Evolutionary conservation across 495 filamentous ascomycete species (phyloP), one percentile per base, ranked within the genome.

Genomic region (Friedmanniomyces endolithicus): DNA sequence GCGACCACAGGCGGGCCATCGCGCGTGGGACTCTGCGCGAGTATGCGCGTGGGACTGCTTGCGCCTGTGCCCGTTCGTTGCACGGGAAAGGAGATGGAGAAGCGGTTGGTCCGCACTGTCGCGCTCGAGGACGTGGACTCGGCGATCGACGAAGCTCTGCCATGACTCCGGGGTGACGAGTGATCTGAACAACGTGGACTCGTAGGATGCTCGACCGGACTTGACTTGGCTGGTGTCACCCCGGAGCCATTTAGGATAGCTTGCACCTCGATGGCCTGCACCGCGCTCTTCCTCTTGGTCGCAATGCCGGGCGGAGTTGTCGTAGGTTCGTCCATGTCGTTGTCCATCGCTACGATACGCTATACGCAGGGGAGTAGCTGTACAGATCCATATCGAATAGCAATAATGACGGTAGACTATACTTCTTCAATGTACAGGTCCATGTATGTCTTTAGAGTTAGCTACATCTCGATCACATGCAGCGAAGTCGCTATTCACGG

Each of bases 11-110:
- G 11, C 9, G 50, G 48, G 12, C 39, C 23, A 9, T 55, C 54
- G 17, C 57, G 55, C 7, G 43, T 54, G n/a, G 54, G 57, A 25
- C 52, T 48, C 29, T 51, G 50, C 27, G 46, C 35, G 24, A 19
- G 17, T 17, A 40, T 45, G 52, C 47, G 60, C 50, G 29, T 57
- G 37, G 43, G 67, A 50, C 58, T 61, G 24, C 12, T 48, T 25
- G 45, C 8, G 16, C 46, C 50, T 48, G 61, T 24, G n/a, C 4
- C 35, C 3, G 24, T 11, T 1, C 59, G 59, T 48, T 65, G 70
- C 53, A 90, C 82, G 39, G 85, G 88, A 59, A 94, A 82, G 46
- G 83, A 88, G 52, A 90, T 70, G n/a, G 87, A 90, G 27, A 90
- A 71, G 50, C 87, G 80, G 67, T 90, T 87, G 46, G 79, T 11